Evolutionary conservation across 2,329 filamentous ascomycete species (phyloP).

Genomic region (Rhynchosporium agropyri): DNA sequence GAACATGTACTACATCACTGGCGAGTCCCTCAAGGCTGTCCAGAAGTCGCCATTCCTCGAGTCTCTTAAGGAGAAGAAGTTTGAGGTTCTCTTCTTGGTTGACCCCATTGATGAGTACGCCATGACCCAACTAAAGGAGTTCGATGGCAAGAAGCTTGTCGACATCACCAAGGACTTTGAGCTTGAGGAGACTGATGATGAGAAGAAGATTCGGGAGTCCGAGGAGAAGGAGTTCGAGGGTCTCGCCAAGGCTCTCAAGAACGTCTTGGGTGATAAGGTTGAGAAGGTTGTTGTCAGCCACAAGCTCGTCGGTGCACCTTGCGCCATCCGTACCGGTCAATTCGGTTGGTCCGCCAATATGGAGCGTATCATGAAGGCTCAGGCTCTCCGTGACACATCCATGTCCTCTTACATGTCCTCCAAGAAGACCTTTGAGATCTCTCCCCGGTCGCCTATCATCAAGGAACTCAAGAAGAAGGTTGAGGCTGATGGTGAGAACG

Average conservation of each 20-base stretch:
- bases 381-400: slow-evolving; percentile 98
- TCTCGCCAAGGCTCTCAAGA: slow-evolving; percentile 97
- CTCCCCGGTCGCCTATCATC: slow-evolving; percentile 96
- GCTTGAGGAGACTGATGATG: slow-evolving; percentile 99
- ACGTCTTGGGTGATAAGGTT: slow-evolving; percentile 97
- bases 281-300: slow-evolving; percentile 99
- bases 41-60: slow-evolving; percentile 98
- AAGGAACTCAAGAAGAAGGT: slow-evolving; percentile 99
- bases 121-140: slow-evolving; percentile 74
- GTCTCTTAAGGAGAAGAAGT: slow-evolving; percentile 97
- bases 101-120: slow-evolving; percentile 74
- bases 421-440: slow-evolving; percentile 99
- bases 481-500: slow-evolving; percentile 94
- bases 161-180: slow-evolving; percentile 99
- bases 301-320: slow-evolving; percentile 93
- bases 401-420: slow-evolving; percentile 99
- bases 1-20: slow-evolving; percentile 99
- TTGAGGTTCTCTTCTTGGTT: slow-evolving; percentile 98
- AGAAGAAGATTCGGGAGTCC: slow-evolving; percentile 93
- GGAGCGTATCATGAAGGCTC: slow-evolving; percentile 99
- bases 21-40: slow-evolving; percentile 98
- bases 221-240: slow-evolving; percentile 98
- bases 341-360: slow-evolving; percentile 99
- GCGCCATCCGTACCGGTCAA: slow-evolving; percentile 98
- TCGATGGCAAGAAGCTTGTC: slow-evolving; percentile 99